Base-by-base conservation (phyloP, 768 basidiomycete species). In the Tulasnella sp. region DNA sequence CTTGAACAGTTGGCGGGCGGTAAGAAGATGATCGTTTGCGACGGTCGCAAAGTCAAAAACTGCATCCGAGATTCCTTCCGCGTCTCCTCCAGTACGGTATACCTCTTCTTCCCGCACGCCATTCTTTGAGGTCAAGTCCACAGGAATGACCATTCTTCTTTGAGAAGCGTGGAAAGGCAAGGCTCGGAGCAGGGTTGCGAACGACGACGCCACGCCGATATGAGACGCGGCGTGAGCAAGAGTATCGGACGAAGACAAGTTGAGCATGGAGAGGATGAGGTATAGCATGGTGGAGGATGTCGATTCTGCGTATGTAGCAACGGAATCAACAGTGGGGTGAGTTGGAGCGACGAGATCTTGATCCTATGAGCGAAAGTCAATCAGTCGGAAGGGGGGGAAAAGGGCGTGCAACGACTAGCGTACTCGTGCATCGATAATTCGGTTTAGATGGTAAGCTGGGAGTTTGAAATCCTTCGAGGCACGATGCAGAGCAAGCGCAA, bases 341-440 rank as follows among this genome's bases (percentile, higher is more conserved):
- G 89, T 87, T 9, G 89, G 87, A 31, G 86, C 87, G 71, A 87
- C 85, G 77, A 94, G 83, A 81, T 93, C 91, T 80, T 87, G 85
- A 78, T 91, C 89, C 91, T 92, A 80, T 70, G 76, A 72, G 3
- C 19, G 71, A 49, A 39, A 49, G 79, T 79, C 83, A 79, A 34
- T 22, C 31, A 64, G 34, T 76, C 17, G 40, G 67, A 34, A 73
- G 8, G 12, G 19, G 19, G 25, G 25, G 29, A 39, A n/a, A 71
- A 39, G 37, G 36, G 31, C 31, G 31, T 64, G 54, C 9, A 22
- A 29, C 37, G 19, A 17, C 29, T 67, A 22, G 34, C 90, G 52
- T 79, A 95, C 93, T 81, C 93, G 87, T 38, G 94, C 94, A 81
- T 94, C 93, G 78, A 96, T 85, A 79, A 95, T 92, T 75, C 94